A percentile compares a stretch with the other conserved stretches of the same genome.
Conservation (phyloP, 2,329 filamentous ascomycete species). For the Pseudopithomyces chartarum region DNA sequence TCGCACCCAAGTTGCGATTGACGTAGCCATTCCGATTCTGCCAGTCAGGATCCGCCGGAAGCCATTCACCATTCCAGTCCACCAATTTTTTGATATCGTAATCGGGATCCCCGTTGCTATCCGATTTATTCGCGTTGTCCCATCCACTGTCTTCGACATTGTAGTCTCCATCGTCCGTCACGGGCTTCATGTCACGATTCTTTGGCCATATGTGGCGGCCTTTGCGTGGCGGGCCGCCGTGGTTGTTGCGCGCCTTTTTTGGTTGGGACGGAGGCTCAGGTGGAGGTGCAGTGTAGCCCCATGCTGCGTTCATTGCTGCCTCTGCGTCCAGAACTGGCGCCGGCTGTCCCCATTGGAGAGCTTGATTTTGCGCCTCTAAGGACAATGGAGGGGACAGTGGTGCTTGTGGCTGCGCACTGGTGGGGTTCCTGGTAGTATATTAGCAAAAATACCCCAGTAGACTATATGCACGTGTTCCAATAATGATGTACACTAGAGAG, state of each 20-base stretch:
- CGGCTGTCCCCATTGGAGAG: background rate
- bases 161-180: conserved; percentile 13
- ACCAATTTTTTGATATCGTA: conserved; percentile 44
- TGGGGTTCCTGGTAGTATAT: background rate
- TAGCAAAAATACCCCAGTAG: background rate
- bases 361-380: background rate
- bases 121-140: conserved; percentile 25
- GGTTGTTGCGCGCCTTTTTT: conserved; percentile 17
- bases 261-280: background rate
- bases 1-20: conserved; percentile 37
- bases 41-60: conserved; percentile 56
- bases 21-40: conserved; percentile 39
- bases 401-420: conserved; percentile 1
- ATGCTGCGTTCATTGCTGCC: background rate
- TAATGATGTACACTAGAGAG: background rate
- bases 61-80: conserved; percentile 54
- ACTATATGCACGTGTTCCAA: background rate
- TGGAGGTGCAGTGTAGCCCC: conserved; percentile 17
- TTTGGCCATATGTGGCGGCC: conserved; percentile 31
- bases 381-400: conserved; percentile 15
- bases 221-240: conserved; percentile 15
- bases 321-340: background rate
- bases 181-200: conserved; percentile 30
- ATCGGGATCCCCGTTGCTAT: conserved; percentile 37
- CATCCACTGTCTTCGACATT: conserved; percentile 18